These are phyloP conservation scores for Psilocybe sp. DNA, from an alignment of 768 basidiomycete species.

Conservation along the genomic window DNA sequence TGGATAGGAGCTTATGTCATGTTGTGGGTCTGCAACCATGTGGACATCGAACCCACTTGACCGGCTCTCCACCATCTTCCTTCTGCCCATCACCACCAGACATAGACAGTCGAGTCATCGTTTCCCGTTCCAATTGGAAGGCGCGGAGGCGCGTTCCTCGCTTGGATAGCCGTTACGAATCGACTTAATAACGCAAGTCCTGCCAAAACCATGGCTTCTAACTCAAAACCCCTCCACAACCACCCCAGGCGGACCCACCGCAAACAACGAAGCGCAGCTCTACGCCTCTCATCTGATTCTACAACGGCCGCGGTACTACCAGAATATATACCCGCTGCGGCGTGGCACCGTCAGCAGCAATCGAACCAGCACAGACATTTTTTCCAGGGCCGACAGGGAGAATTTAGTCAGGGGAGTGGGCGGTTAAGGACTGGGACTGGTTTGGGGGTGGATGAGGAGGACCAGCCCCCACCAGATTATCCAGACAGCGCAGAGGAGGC, in stretches of 20 bases:
- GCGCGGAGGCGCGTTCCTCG: neutral
- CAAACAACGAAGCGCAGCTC: slow-evolving; percentile 56
- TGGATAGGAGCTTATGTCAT: neutral
- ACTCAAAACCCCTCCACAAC: slow-evolving; percentile 8
- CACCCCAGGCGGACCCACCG: slow-evolving; percentile 40
- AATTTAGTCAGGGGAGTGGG: neutral
- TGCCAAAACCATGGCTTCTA: slow-evolving; percentile 15
- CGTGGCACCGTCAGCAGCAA: slow-evolving; percentile 7
- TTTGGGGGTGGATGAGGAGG: slow-evolving; percentile 26
- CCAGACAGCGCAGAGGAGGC: slow-evolving; percentile 76
- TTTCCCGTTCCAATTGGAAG: too few species aligned
- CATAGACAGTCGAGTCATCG: too few species aligned
- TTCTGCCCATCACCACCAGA: too few species aligned
- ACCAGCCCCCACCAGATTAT: slow-evolving; percentile 74
- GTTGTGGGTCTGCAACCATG: too few species aligned
- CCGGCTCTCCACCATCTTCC: too few species aligned
- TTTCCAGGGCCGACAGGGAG: slow-evolving; percentile 4
- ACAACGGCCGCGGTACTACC: slow-evolving; percentile 52
- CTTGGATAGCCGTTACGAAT: too few species aligned
- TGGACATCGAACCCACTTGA: too few species aligned
- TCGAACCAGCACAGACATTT: slow-evolving; percentile 3
- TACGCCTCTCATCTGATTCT: slow-evolving; percentile 65
- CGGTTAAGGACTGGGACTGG: neutral
- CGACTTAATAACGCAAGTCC: neutral
- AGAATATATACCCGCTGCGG: slow-evolving; percentile 43